Evolutionary conservation across 495 filamentous ascomycete genomes (phyloP), one percentile per base, ranked within the genome.

Genomic region (Annulohypoxylon moriforme): DNA sequence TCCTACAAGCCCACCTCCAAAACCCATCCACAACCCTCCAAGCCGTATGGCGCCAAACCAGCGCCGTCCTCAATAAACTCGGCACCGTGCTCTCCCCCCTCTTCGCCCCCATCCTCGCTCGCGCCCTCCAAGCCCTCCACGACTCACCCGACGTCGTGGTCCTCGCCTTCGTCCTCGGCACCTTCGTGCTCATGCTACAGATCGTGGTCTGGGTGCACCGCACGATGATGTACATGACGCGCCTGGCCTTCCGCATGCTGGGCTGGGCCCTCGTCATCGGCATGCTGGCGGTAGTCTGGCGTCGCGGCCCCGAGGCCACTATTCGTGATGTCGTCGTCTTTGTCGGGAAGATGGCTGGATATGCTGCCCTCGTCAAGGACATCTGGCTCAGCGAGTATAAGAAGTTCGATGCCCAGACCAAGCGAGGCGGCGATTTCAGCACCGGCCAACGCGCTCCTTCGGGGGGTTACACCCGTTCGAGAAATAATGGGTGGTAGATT

Each of bases 221-320:
- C 36, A 78, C 92, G 2, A 80, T 96, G 59, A 82, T 93, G 75
- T 95, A 87, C 77, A 93, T 92, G 88, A 84, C 92, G n/a, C 75
- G 82, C 42, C 74, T 95, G 50, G 84, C 81, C 5, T 74, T 91
- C 61, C 76, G 85, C 29, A 16, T 93, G 46, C 64, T 85, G 0
- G 86, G 92, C 52, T 96, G 88, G 87, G 84, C 80, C 0, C 68
- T 75, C 1, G 31, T 94, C 11, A 78, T 83, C 16, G 80, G 81
- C 0, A 3, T 87, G 0, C 84, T 79, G 0, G 78, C 85, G 36
- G 87, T 86, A 64, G 81, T 93, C 11, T 94, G 86, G 77, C 84
- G 84, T 60, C 79, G 89, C 11, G 93, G 93, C 0, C 55, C 89
- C 62, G 91, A 89, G 76, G 83, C 85, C 53, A 87, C 87, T 4